Base-by-base conservation (phyloP, 306 rosid species). In the Comarum palustre region DNA sequence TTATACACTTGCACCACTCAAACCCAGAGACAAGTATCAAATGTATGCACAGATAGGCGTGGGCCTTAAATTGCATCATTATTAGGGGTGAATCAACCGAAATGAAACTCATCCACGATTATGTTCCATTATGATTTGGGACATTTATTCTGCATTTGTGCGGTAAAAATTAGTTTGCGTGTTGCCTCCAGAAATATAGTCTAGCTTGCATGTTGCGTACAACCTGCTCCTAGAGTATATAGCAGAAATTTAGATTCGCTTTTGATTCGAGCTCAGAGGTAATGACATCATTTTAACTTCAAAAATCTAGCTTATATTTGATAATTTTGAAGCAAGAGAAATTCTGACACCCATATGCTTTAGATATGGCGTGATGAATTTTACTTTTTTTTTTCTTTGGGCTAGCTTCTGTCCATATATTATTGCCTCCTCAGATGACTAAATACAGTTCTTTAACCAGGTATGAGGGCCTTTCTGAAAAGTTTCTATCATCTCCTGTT, bases 401-500 rank as follows among this genome's bases (percentile, higher is more conserved):
- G 14, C 16, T 64, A 55, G 69, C 17, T 72, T 20, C 25, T 50
- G 24, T 67, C 47, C 63, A 34, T 17, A 19, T 43, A 14, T 22
- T 41, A 66, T 58, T 57, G 65, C 25, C 43, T 16, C 31, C 47
- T 54, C 8, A 36, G 68, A 55, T 6, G 15, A 25, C 3, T 31
- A 36, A 55, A 38, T 64, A 47, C 43, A 25, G 43, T 48, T 38
- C 43, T 54, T 67, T 24, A 57, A 57, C 29, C 54, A 93, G 98
- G 98, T 94, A 94, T 73, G 99, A 94, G 78, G 99, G 99, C 64
- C 99, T 94, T 77, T 94, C 99, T 45, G 99, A 94, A 59, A 89
- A 61, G 24, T 94, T 85, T 85, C 87, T 94, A 78, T 86, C 91
- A 41, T 77, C 76, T 81, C 92, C 97, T 6, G 88, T 88, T 69